Evolutionary conservation across 2,329 filamentous ascomycete species (phyloP), one percentile per base, ranked within the genome.

Genomic region (Cordyceps tenuipes): DNA sequence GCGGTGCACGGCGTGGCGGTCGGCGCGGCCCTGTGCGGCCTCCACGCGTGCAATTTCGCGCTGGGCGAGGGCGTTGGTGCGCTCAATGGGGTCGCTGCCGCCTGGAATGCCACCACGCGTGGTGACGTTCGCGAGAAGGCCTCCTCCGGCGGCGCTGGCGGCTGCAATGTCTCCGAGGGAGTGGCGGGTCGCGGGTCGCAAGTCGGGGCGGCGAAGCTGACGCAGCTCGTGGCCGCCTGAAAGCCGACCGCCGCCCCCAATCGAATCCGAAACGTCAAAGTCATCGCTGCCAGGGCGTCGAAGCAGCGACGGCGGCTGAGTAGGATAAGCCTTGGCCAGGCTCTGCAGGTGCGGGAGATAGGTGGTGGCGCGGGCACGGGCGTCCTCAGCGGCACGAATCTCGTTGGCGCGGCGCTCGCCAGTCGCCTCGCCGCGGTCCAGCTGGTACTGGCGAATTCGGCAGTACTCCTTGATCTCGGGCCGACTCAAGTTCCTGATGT

Each of bases 391-490:
- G 1, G 82, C 82, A 57, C 75, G 74, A 1, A 69, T 71, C 64
- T 83, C 81, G 64, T 86, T 85, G 1, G 70, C 69, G 5, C 70
- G 66, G 19, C 77, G 76, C 2, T 84, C 76, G 0, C 77, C 76
- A 0, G 75, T 68, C 0, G 66, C 68, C 68, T 86, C 84, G 26
- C 78, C 80, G 5, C 73, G 71, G 51, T 85, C 82, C 0, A 85
- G 70, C 64, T 86, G 82, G 50, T 72, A 76, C 66, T 86, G 82
- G 4, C 84, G 80, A 44, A 87, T 77, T 19, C 83, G 82, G 55
- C 81, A 82, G 63, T 86, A 87, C 65, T 87, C 83, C 68, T 86
- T 86, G 53, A 87, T 75, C 63, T 87, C 83, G 1, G 76, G 73
- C 10, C 83, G 73, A 4, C 70, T 77, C 1, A 86, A 70, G 1